phyloP scores from a whole-genome alignment of 306 rosid species.

The Benincasa hispida region DNA sequence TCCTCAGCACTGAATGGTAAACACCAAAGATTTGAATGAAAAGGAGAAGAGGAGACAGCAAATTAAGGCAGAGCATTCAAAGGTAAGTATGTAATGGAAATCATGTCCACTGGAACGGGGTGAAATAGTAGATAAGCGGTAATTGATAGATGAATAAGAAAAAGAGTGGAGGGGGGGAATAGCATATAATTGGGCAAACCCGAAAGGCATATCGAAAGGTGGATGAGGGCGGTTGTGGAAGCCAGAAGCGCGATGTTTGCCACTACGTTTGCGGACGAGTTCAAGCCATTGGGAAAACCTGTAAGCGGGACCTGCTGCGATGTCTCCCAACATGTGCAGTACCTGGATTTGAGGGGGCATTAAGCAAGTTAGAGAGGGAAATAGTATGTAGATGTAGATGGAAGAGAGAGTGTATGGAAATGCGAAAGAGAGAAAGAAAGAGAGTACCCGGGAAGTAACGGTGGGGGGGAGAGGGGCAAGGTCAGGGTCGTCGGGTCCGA shows the following conservation, averaged over 20 bases:
- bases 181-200: conserved; percentile 25
- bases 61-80: neutral
- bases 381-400: no score
- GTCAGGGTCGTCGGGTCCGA: conserved; percentile 37
- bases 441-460: conserved; percentile 61
- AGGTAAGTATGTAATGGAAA: neutral
- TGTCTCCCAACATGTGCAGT: conserved; percentile 82
- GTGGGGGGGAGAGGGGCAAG: conserved; percentile 59
- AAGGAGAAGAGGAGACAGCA: neutral
- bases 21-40: neutral
- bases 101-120: neutral
- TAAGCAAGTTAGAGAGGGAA: neutral
- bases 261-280: conserved; percentile 75
- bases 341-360: conserved; percentile 28
- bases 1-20: conserved; percentile 43
- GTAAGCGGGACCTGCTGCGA: conserved; percentile 66
- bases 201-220: conserved; percentile 27
- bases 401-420: neutral
- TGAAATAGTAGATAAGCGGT: neutral
- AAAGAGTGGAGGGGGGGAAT: neutral
- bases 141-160: neutral
- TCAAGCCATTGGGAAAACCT: conserved; percentile 86
- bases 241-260: conserved; percentile 48
- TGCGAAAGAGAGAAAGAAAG: neutral
- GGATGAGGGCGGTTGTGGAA: conserved; percentile 32